Base-by-base conservation (phyloP, 345 rosid genomes). In the Rhizophora apiculata region DNA sequence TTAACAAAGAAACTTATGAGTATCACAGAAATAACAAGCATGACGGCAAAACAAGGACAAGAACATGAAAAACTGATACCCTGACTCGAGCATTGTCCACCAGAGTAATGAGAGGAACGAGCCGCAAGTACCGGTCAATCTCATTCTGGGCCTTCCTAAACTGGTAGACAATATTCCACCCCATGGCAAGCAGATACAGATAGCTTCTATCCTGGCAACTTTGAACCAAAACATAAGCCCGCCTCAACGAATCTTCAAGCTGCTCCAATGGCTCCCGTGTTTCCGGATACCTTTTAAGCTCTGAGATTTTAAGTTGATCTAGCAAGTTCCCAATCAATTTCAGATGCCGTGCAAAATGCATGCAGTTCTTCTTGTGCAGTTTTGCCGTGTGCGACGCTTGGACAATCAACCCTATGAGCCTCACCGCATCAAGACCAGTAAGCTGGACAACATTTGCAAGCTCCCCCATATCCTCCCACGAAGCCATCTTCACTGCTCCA, bases 121-220 rank as follows among this genome's bases (percentile, higher is more conserved):
- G 88, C 85, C 89, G 85, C 85, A 95, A 84, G 69, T 90, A 95
- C 7, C 88, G 88, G 72, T 95, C 99, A 53, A 95, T 95, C 89
- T 95, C 99, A 73, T 80, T 87, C 80, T 92, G 99, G 19, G 95
- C 96, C 81, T 86, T 95, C 73, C 97, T 81, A 68, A 95, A 95
- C 78, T 95, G 99, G 54, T 95, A 95, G 57, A 95, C 99, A 37
- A 95, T 92, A 81, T 92, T 95, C 99, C 99, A 95, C 1, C 99
- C 99, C 99, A 92, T 92, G 26, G 99, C 99, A 61, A 95, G 80
- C 85, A 95, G 78, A 76, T 95, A 95, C 16, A 95, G 91, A 77
- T 90, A 95, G 71, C 99, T 95, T 67, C 89, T 74, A 68, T 95
- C 99, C 64, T 93, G 93, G 64, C 98, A 95, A 53, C 96, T 95